Base-by-base conservation (phyloP, 2,329 filamentous ascomycete genomes). In the Colletotrichum nymphaeae region DNA sequence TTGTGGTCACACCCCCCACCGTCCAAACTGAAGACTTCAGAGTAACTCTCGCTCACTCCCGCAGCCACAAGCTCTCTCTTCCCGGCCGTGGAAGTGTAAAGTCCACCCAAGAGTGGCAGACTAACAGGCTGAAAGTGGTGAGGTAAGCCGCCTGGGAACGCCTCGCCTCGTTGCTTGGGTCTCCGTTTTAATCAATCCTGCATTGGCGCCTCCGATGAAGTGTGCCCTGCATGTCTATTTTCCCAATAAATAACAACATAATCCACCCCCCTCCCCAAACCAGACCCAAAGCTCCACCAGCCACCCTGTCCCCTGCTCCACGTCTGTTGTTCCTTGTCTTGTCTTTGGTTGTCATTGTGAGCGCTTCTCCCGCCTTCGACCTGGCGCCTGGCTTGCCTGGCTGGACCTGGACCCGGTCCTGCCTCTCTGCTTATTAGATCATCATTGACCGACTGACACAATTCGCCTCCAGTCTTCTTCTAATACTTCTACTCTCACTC, bases 361-460 rank as follows among this genome's bases (percentile, higher is more conserved):
- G 71, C 71, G 71, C 71, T 73, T 73, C 71, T 73, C 71, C 62
- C 71, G 71, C 67, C 70, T 73, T 73, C 67, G 70, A 70, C 70
- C 60, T 71, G 71, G 67, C 57, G 56, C 62, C 66, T 56, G 69
- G 55, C 69, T 67, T 72, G 69, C 53, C 53, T 60, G 55, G 57
- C 35, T 32, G 65, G 58, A 58, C 69, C 69, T 68, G 57, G 64
- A 52, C 67, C 67, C 26, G 62, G 60, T 26, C 62, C 55, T 62
- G 60, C 62, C 60, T 56, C 62, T 64, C 63, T 71, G 73, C 72
- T 71, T 74, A 75, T 75, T 75, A 73, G 73, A 70, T 73, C 66
- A 67, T 62, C 74, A 71, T 42, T 71, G 67, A 75, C 49, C 67
- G 59, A 65, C 74, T 67, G 62, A 71, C 71, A 73, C 67, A 66